Evolutionary conservation across 2,329 filamentous ascomycete species (phyloP).

Genomic region (Diaporthe caulivora): DNA sequence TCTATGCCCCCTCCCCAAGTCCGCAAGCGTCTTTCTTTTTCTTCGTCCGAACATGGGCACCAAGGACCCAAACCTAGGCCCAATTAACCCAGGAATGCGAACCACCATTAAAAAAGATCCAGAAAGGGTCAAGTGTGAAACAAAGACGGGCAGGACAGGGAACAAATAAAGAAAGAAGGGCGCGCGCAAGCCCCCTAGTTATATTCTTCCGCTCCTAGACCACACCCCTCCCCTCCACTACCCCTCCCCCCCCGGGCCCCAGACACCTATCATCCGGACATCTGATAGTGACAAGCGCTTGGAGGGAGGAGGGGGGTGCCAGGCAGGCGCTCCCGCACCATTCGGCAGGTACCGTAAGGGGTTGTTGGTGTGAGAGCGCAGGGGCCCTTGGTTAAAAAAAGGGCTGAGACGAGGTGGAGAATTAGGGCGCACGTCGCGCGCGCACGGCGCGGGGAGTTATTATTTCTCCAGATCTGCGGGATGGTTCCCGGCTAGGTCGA

Average conservation of each 20-base stretch:
- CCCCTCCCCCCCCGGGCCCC: too few species aligned
- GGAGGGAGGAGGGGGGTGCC: neutral
- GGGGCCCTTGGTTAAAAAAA: neutral
- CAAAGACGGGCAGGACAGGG: too few species aligned
- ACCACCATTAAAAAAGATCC: neutral
- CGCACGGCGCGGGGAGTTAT: neutral
- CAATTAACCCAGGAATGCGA: neutral
- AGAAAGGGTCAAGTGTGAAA: neutral
- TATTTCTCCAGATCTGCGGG: neutral
- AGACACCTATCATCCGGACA: neutral
- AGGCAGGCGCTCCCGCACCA: too few species aligned
- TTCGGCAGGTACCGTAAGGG: neutral
- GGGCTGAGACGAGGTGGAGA: neutral
- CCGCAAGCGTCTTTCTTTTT: conserved; percentile 16
- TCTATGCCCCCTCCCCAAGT: neutral
- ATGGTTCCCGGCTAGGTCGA: neutral
- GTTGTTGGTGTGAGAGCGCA: neutral
- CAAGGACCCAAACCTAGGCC: too few species aligned
- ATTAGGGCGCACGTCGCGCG: too few species aligned
- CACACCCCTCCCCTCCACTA: too few species aligned
- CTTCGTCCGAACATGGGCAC: too few species aligned
- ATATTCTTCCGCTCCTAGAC: neutral
- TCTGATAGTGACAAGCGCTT: neutral
- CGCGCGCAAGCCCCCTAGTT: too few species aligned
- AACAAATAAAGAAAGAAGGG: neutral